phyloP scores from a whole-genome alignment of 2,329 filamentous ascomycete species.

The Rosellinia necatrix region DNA sequence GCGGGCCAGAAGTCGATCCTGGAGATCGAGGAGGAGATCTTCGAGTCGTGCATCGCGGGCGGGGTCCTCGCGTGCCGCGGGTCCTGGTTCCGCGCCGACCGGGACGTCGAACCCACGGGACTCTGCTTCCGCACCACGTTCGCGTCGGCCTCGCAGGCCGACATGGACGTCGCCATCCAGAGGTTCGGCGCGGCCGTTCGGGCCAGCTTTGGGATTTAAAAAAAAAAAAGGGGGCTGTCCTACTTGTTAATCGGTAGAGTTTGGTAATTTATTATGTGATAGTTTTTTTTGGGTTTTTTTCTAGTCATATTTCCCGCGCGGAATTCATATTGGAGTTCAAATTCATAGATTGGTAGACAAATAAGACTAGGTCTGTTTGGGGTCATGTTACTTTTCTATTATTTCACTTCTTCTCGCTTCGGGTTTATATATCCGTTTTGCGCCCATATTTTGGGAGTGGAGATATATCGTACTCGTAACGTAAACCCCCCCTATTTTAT shows the following conservation, averaged over 20 bases:
- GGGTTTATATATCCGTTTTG: too few relatives aligned
- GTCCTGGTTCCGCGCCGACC: conserved; percentile 88
- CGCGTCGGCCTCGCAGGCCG: conserved; percentile 74
- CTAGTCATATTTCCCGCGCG: too few relatives aligned
- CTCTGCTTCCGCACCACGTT: conserved; percentile 92
- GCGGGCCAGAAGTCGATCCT: conserved; percentile 56
- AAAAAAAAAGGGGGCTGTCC: neutral
- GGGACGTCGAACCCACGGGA: conserved; percentile 58
- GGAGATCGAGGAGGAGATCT: conserved; percentile 85
- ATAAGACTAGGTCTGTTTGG: neutral
- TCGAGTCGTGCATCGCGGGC: conserved; percentile 73
- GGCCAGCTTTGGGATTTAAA: conserved; percentile 52
- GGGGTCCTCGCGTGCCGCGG: conserved; percentile 83
- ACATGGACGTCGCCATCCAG: conserved; percentile 73
- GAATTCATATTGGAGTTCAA: neutral
- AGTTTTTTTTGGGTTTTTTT: too few relatives aligned
- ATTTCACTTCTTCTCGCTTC: neutral
- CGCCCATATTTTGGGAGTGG: too few relatives aligned
- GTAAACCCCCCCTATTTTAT: too few relatives aligned
- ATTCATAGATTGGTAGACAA: conserved; percentile 15
- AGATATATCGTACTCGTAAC: too few relatives aligned
- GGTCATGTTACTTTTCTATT: neutral
- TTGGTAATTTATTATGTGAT: too few relatives aligned
- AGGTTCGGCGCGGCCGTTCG: conserved; percentile 78
- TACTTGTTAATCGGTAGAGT: too few relatives aligned